phyloP scores from a whole-genome alignment of 345 rosid genomes.

The Streptanthus diversifolius region DNA sequence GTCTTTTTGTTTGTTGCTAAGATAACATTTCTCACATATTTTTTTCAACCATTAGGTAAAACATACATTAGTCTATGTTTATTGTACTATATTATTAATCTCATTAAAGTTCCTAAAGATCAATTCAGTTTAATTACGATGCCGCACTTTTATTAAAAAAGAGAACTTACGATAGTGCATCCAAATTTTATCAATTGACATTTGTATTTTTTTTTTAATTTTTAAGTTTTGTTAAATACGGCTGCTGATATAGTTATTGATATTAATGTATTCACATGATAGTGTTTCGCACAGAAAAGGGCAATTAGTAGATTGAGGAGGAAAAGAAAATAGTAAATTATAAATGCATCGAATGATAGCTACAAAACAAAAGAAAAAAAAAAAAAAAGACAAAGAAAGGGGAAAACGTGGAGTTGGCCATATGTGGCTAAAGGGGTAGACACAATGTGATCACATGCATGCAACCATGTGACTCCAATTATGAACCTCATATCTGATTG shows the following conservation, averaged over 20 bases:
- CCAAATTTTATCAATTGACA: not conserved
- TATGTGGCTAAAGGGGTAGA: slow-evolving; percentile 36
- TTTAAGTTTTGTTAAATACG: too few species aligned
- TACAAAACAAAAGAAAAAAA: slow-evolving; percentile 24
- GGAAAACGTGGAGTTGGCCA: slow-evolving; percentile 34
- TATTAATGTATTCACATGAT: slow-evolving; percentile 7
- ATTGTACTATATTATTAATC: too few species aligned
- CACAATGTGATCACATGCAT: slow-evolving; percentile 38
- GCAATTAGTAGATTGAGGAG: not conserved
- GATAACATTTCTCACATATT: too few species aligned
- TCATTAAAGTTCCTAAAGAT: too few species aligned
- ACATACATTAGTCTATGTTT: too few species aligned
- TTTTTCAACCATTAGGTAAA: too few species aligned
- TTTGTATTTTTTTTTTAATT: not conserved
- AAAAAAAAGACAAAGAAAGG: not conserved
- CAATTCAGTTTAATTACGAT: too few species aligned
- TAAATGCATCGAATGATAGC: slow-evolving; percentile 28
- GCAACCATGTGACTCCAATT: slow-evolving; percentile 40
- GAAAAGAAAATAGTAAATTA: not conserved
- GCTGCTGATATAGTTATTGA: not conserved
- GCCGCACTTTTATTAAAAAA: too few species aligned
- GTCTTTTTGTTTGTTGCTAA: too few species aligned
- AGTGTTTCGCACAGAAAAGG: not conserved
- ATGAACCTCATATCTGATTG: slow-evolving; percentile 36
- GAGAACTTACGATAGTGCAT: too few species aligned